Conservation (phyloP, 768 basidiomycete species). For the Artomyces pyxidatus region DNA sequence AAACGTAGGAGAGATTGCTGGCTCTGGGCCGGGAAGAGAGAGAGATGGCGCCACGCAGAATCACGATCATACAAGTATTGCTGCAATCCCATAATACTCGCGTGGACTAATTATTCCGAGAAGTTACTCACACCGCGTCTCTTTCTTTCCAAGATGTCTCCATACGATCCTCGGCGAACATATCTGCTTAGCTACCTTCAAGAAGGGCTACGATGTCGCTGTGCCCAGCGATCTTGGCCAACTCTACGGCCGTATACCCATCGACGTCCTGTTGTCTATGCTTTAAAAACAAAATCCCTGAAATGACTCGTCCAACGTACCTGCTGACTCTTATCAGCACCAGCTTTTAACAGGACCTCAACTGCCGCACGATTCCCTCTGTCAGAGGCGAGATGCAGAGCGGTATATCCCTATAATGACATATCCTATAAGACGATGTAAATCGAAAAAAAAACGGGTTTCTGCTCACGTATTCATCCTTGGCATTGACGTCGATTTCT, state of each 20-base stretch:
- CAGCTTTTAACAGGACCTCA: constrained; percentile 47
- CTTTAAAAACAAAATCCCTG: too few relatives aligned
- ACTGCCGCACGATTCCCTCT: constrained; percentile 59
- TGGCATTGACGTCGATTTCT: constrained; percentile 43
- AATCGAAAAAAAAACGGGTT: background rate
- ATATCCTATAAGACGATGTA: background rate
- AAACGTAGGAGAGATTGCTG: too few relatives aligned
- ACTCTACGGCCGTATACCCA: constrained; percentile 47
- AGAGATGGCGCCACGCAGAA: too few relatives aligned
- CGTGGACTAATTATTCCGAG: too few relatives aligned
- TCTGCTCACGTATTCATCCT: constrained; percentile 71
- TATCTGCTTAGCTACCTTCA: too few relatives aligned
- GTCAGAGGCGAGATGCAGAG: constrained; percentile 83
- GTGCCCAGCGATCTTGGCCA: constrained; percentile 54
- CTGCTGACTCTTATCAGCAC: constrained; percentile 58
- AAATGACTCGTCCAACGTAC: constrained; percentile 28
- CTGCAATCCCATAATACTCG: too few relatives aligned
- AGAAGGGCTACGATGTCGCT: constrained; percentile 40
- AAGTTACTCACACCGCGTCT: too few relatives aligned
- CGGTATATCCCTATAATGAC: constrained; percentile 67
- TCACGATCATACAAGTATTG: too few relatives aligned
- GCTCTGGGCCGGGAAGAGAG: too few relatives aligned
- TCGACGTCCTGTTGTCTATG: constrained; percentile 50
- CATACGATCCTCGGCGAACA: too few relatives aligned
- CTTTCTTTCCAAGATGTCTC: too few relatives aligned